phyloP scores from a whole-genome alignment of 106 monocot species.

The Ottelia alismoides region DNA sequence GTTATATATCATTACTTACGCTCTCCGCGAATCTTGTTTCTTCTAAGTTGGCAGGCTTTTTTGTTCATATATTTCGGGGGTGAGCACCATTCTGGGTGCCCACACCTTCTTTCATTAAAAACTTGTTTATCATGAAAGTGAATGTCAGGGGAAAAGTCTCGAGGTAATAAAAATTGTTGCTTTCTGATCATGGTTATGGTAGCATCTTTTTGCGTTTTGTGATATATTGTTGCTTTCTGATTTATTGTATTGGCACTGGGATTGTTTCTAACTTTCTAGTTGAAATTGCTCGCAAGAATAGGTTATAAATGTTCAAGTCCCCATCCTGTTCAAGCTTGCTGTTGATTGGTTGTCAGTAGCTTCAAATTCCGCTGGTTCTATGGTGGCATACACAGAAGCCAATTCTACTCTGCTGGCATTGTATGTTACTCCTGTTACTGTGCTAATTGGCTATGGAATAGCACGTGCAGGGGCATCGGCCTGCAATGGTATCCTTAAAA shows the following conservation, averaged over 20 bases:
- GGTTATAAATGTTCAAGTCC: slow-evolving; percentile 99
- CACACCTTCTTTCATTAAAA: not conserved
- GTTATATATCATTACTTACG: too few species aligned
- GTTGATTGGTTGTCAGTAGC: slow-evolving; percentile 91
- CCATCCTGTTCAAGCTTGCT: slow-evolving; percentile 96
- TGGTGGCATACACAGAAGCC: slow-evolving; percentile 59
- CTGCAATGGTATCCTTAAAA: slow-evolving; percentile 65
- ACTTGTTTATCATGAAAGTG: not conserved
- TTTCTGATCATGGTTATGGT: not conserved
- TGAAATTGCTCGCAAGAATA: too few species aligned
- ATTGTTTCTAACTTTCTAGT: not conserved
- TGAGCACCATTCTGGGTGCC: too few species aligned
- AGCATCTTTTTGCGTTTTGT: not conserved
- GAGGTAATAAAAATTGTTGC: not conserved
- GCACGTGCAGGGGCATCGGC: slow-evolving; percentile 83
- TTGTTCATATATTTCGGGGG: too few species aligned
- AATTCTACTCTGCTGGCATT: slow-evolving; percentile 82
- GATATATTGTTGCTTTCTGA: not conserved
- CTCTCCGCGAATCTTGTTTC: too few species aligned
- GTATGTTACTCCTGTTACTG: slow-evolving; percentile 83
- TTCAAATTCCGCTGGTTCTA: slow-evolving; percentile 32
- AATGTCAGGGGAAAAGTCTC: not conserved
- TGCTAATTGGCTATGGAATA: slow-evolving; percentile 94
- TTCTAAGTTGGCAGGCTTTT: too few species aligned
- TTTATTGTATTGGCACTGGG: not conserved